These are phyloP conservation scores for Scopulariopsis brevicaulis DNA, from an alignment of 2,329 filamentous ascomycete species.

Conservation along the genomic window DNA sequence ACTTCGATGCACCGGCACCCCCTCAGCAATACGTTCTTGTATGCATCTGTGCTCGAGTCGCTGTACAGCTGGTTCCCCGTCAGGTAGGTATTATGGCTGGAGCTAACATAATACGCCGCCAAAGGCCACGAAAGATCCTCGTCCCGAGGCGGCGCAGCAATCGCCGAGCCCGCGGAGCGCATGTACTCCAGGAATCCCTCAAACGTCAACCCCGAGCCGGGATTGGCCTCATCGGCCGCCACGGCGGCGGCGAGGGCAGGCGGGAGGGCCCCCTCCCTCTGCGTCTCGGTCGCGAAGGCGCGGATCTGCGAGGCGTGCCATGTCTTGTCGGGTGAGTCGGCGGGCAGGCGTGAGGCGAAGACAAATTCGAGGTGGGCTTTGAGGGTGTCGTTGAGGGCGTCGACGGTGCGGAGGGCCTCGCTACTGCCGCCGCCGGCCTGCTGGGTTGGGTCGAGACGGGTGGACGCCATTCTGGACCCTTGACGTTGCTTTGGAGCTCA, in stretches of 20 bases:
- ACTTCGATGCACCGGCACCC: constrained; percentile 90
- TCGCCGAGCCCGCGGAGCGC: constrained; percentile 34
- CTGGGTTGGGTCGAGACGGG: constrained; percentile 15
- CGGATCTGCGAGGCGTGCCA: constrained; percentile 34
- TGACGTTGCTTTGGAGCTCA: background rate
- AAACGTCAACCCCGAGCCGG: constrained; percentile 25
- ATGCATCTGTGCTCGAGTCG: constrained; percentile 76
- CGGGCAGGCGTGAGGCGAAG: constrained; percentile 30
- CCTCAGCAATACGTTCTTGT: constrained; percentile 71
- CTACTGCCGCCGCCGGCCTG: constrained; percentile 37
- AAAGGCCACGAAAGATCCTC: constrained; percentile 62
- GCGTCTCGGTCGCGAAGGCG: constrained; percentile 33
- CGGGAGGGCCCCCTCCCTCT: constrained; percentile 22
- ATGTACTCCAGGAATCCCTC: constrained; percentile 43
- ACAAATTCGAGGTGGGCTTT: constrained; percentile 32
- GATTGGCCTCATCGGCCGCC: constrained; percentile 12
- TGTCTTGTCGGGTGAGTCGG: constrained; percentile 14
- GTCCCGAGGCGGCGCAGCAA: constrained; percentile 24
- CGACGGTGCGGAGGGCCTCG: constrained; percentile 25
- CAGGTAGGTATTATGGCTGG: constrained; percentile 91
- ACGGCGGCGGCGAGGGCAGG: constrained; percentile 8
- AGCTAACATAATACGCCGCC: constrained; percentile 87
- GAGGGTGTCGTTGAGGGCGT: constrained; percentile 26
- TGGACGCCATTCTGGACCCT: background rate
- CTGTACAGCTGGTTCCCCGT: constrained; percentile 81